A percentile compares a stretch with the other conserved stretches of the same genome.
Evolutionary conservation across 192 early-diverging fungal species (phyloP).

Genomic region (Glomus cerebriforme): DNA sequence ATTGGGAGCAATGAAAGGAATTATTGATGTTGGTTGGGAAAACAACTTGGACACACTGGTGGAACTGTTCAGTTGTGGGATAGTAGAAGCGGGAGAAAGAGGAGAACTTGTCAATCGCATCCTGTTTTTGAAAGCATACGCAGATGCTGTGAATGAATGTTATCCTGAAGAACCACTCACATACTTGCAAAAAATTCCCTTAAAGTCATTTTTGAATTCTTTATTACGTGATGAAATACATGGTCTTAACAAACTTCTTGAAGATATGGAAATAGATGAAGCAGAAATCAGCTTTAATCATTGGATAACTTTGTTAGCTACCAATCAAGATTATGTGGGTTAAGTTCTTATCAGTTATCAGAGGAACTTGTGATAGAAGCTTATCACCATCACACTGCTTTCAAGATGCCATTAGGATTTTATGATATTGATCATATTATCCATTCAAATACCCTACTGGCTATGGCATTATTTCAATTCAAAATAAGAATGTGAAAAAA

Average conservation of each 20-base stretch:
- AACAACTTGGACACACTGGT: not conserved
- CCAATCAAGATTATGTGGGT: slow-evolving; percentile 10
- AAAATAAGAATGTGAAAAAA: too few species aligned
- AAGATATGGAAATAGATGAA: not conserved
- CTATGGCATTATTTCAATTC: too few species aligned
- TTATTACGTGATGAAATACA: not conserved
- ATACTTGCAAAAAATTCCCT: too few species aligned
- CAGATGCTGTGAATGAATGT: not conserved
- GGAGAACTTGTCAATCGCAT: too few species aligned
- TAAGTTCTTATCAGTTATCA: slow-evolving; percentile 15
- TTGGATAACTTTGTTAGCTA: slow-evolving; percentile 15
- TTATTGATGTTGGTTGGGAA: slow-evolving; percentile 1
- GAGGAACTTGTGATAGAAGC: slow-evolving; percentile 2
- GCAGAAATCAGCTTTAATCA: slow-evolving; percentile 11
- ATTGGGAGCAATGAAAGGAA: not conserved
- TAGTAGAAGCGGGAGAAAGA: slow-evolving; percentile 3
- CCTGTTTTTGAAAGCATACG: slow-evolving; percentile 6
- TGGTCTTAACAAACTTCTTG: not conserved
- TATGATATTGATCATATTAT: too few species aligned
- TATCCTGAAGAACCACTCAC: too few species aligned
- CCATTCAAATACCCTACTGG: too few species aligned
- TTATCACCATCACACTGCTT: slow-evolving; percentile 5
- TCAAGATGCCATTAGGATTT: not conserved
- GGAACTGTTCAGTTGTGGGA: not conserved
- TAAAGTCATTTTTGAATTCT: not conserved